These are phyloP conservation scores for Arachnopeziza araneosa DNA, from an alignment of 2,329 filamentous ascomycete species.

Conservation along the genomic window DNA sequence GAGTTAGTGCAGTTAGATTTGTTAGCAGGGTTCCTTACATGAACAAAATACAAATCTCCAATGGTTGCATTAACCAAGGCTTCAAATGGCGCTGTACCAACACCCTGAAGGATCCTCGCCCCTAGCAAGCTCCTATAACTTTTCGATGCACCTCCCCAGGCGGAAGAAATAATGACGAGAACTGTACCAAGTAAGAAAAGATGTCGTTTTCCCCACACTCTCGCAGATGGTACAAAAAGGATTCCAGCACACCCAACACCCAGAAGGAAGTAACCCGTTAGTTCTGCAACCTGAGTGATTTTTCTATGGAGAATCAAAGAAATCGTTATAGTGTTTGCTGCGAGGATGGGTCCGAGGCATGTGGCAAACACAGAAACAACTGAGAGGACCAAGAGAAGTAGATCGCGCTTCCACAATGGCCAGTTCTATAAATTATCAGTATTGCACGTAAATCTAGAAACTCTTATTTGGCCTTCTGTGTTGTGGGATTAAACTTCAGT, in stretches of 20 bases:
- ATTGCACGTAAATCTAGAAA: background rate
- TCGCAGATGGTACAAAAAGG: slow-evolving; percentile 79
- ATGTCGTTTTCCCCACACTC: slow-evolving; percentile 91
- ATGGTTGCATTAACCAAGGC: slow-evolving; percentile 83
- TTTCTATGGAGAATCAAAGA: slow-evolving; percentile 57
- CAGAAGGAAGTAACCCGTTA: slow-evolving; percentile 83
- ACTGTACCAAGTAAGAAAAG: slow-evolving; percentile 73
- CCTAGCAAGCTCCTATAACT: slow-evolving; percentile 70
- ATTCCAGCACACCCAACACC: slow-evolving; percentile 64
- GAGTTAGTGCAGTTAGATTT: background rate
- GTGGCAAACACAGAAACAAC: slow-evolving; percentile 78
- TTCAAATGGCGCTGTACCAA: slow-evolving; percentile 85
- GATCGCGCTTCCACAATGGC: slow-evolving; percentile 80
- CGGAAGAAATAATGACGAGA: slow-evolving; percentile 66
- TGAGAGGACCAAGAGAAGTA: slow-evolving; percentile 74
- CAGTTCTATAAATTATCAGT: slow-evolving; percentile 53
- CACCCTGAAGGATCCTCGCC: slow-evolving; percentile 78
- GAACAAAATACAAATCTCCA: slow-evolving; percentile 86
- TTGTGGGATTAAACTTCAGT: background rate
- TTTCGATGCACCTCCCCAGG: slow-evolving; percentile 65
- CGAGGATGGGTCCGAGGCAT: slow-evolving; percentile 78
- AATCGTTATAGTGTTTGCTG: slow-evolving; percentile 79
- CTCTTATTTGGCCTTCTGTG: background rate
- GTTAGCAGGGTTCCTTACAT: slow-evolving; percentile 44
- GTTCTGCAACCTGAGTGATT: slow-evolving; percentile 71